Conservation (phyloP, 148 eudicot genomes). For the Limonium bicolor region DNA sequence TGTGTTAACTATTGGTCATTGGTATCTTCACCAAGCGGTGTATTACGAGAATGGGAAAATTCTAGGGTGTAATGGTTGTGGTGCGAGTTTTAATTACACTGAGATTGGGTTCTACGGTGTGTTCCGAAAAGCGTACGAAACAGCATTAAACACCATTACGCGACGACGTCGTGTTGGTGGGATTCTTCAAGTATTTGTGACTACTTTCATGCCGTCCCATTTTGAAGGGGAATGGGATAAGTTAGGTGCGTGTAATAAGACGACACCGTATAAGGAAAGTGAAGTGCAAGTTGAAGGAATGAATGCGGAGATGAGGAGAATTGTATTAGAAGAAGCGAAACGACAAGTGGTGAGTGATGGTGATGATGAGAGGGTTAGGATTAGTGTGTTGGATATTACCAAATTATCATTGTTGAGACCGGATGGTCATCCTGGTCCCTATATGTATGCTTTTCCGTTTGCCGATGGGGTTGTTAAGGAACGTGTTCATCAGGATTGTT, state of each 20-base stretch:
- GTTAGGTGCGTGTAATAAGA: conserved; percentile 70
- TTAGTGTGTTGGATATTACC: conserved; percentile 63
- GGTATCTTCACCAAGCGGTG: conserved; percentile 75
- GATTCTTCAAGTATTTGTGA: conserved; percentile 35
- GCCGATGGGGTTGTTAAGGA: conserved; percentile 55
- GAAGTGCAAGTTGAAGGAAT: conserved; percentile 52
- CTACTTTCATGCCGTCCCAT: conserved; percentile 81
- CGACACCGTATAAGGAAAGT: conserved; percentile 34
- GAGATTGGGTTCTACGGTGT: conserved; percentile 63
- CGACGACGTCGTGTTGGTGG: conserved; percentile 18
- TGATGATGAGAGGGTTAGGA: conserved; percentile 16
- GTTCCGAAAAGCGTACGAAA: conserved; percentile 53
- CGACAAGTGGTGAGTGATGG: conserved; percentile 14
- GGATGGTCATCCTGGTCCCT: conserved; percentile 92
- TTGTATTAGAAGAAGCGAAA: conserved; percentile 32
- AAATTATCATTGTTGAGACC: conserved; percentile 63
- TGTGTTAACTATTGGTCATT: conserved; percentile 74
- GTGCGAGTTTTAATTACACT: conserved; percentile 30
- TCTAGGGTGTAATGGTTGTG: conserved; percentile 56
- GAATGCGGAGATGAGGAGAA: conserved; percentile 61
- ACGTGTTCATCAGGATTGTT: conserved; percentile 74
- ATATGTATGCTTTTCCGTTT: conserved; percentile 64
- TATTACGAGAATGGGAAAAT: conserved; percentile 30
- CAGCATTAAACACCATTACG: conserved; percentile 36
- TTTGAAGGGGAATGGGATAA: conserved; percentile 92